Base-by-base conservation (phyloP, 192 early-diverging fungal species). In the Coemansia sp. region DNA sequence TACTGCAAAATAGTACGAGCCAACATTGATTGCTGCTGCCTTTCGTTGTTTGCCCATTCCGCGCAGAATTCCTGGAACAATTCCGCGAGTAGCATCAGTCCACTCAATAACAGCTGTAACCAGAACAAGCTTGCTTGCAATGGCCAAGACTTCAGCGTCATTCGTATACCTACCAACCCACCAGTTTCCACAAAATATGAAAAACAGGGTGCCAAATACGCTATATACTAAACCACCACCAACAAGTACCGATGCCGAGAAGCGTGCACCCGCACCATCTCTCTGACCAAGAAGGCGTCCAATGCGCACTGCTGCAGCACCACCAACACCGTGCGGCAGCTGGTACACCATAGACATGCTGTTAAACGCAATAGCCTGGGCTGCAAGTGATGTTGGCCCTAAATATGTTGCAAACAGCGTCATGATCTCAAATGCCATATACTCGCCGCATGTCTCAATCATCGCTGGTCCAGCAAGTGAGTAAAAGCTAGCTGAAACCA, bases 391-490 rank as follows among this genome's bases (percentile, higher is more conserved):
- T 7, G 63, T 60, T 1, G 81, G 81, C 21, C 85, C 86, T 27
- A 87, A 60, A 58, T 83, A 85, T 41, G 82, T 81, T 1, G 86
- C 70, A 43, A 78, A 55, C 48, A 84, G 64, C n/a, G 83, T 72
- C 75, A 75, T 67, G 1, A 84, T 15, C 59, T 84, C 83, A 65
- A 81, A 84, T 15, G 83, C 79, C 72, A 82, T 85, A 73, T 67
- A 89, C 59, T 91, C 89, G 10, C 80, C 80, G 64, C 91, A 90
- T 2, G 87, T 82, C 85, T 93, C 88, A 7, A 86, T 59, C 52
- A 92, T 86, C 7, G 89, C 90, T n/a, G 92, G 90, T 4, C 86
- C 48, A 11, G 89, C 93, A 4, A 94, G 75, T 12, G 73, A 70
- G 9, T 84, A 65, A 56, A 89, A 83, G 2, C 59, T 59, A 2